Conservation (phyloP, 108 stramenopile species). For the Nitzschia sp. region DNA sequence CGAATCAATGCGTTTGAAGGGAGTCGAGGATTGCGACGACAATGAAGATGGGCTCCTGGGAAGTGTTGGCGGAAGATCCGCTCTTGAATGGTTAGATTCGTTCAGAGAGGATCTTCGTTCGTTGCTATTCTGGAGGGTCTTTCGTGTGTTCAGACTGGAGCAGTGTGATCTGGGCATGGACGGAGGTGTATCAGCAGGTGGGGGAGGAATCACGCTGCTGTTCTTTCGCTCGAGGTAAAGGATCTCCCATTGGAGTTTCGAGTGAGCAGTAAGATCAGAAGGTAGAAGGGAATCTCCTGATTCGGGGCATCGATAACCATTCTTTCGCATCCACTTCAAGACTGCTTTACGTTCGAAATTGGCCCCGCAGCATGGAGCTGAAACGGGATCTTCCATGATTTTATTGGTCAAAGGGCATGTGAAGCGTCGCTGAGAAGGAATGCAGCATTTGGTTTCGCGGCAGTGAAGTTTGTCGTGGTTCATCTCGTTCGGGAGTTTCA, state of each 20-base stretch:
- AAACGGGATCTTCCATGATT: conserved; percentile 17
- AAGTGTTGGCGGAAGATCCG: background rate
- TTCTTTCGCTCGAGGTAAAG: conserved; percentile 6
- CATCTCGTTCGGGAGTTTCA: background rate
- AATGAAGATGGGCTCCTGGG: background rate
- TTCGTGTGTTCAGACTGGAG: background rate
- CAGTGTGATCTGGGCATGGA: background rate
- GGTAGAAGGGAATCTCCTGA: conserved; percentile 3
- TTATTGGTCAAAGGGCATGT: conserved; percentile 5
- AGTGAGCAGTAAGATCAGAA: background rate
- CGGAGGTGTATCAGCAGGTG: background rate
- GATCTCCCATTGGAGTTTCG: conserved; percentile 12
- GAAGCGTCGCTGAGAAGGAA: background rate
- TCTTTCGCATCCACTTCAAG: conserved; percentile 8
- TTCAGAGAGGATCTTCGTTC: background rate
- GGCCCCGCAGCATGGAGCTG: conserved; percentile 14
- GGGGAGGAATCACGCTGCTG: background rate
- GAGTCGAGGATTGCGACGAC: background rate
- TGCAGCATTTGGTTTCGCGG: background rate
- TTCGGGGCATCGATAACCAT: background rate
- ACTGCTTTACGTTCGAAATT: conserved; percentile 6
- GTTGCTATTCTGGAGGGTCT: background rate
- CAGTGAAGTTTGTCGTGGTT: background rate
- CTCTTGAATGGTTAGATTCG: background rate
- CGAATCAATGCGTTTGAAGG: background rate